Percentiles rank a stretch among this genome's conserved stretches.
phyloP scores from a whole-genome alignment of 1,284 basidiomycete species.

The Ustilago nuda region DNA sequence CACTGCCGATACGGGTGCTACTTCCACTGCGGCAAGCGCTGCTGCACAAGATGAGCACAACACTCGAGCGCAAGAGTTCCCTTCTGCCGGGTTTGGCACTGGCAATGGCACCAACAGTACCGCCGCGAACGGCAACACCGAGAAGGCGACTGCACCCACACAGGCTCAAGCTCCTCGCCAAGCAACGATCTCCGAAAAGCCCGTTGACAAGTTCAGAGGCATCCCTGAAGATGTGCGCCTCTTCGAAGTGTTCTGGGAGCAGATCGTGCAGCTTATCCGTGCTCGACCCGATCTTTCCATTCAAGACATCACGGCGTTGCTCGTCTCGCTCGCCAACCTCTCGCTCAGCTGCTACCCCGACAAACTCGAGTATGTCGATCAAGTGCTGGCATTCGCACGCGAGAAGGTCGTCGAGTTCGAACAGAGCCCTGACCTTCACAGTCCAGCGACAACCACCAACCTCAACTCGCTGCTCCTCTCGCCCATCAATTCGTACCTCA shows the following conservation, averaged over 20 bases:
- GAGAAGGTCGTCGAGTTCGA: conserved; percentile 60
- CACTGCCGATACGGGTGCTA: conserved; percentile 27
- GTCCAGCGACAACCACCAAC: conserved; percentile 51
- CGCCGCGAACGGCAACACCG: conserved; percentile 29
- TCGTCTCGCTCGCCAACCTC: conserved; percentile 65
- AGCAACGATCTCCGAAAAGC: conserved; percentile 30
- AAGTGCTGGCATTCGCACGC: conserved; percentile 66
- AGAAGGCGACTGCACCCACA: conserved; percentile 24
- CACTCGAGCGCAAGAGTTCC: conserved; percentile 41
- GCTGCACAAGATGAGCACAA: conserved; percentile 25
- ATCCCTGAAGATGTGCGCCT: conserved; percentile 67
- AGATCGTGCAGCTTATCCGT: conserved; percentile 66
- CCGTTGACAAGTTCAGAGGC: conserved; percentile 63
- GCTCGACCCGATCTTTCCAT: conserved; percentile 68
- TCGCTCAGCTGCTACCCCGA: conserved; percentile 68
- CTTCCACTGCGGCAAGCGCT: conserved; percentile 25
- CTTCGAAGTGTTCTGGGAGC: conserved; percentile 69
- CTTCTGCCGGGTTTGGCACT: conserved; percentile 28
- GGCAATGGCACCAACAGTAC: conserved; percentile 19
- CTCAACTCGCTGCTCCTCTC: conserved; percentile 64
- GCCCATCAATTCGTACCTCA: conserved; percentile 64
- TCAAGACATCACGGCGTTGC: conserved; percentile 64
- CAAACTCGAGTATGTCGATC: conserved; percentile 68
- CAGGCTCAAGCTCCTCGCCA: conserved; percentile 26
- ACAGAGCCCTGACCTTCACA: conserved; percentile 58